These are phyloP conservation scores for Colletotrichum siamense DNA, from an alignment of 2,329 filamentous ascomycete genomes.

Conservation along the genomic window DNA sequence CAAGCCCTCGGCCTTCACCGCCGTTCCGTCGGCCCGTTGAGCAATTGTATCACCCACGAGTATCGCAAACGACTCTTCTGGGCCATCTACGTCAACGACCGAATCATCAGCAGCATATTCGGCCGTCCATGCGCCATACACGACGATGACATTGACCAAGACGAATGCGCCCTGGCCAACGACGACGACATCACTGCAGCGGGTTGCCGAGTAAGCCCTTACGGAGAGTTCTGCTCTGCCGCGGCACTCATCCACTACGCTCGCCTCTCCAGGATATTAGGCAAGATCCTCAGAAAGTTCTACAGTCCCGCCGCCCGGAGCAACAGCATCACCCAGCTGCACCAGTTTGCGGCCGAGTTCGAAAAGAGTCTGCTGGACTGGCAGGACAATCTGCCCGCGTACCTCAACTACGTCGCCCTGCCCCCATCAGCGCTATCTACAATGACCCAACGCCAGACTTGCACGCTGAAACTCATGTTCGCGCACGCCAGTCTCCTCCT, in stretches of 20 bases:
- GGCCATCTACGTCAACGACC: constrained; percentile 29
- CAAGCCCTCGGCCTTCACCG: not conserved
- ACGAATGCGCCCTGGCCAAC: not conserved
- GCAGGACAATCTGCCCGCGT: not conserved
- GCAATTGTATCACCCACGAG: not conserved
- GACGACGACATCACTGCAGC: not conserved
- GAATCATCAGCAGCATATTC: constrained; percentile 26
- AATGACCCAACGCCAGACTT: not conserved
- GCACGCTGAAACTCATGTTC: not conserved
- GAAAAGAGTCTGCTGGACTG: not conserved
- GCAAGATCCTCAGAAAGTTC: not conserved
- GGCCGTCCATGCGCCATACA: constrained; percentile 27
- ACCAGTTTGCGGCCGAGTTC: not conserved
- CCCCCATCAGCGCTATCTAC: not conserved
- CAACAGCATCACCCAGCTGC: not conserved
- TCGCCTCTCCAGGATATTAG: not conserved
- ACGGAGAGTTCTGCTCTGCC: not conserved
- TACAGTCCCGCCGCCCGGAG: not conserved
- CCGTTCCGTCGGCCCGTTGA: not conserved
- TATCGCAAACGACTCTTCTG: constrained; percentile 24
- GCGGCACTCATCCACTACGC: not conserved
- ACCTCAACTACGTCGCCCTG: not conserved
- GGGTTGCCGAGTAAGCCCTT: not conserved
- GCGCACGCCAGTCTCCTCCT: not conserved
- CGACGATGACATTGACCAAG: constrained; percentile 25